These are phyloP conservation scores for Nemania abortiva DNA, from an alignment of 2,329 filamentous ascomycete genomes.

Conservation along the genomic window DNA sequence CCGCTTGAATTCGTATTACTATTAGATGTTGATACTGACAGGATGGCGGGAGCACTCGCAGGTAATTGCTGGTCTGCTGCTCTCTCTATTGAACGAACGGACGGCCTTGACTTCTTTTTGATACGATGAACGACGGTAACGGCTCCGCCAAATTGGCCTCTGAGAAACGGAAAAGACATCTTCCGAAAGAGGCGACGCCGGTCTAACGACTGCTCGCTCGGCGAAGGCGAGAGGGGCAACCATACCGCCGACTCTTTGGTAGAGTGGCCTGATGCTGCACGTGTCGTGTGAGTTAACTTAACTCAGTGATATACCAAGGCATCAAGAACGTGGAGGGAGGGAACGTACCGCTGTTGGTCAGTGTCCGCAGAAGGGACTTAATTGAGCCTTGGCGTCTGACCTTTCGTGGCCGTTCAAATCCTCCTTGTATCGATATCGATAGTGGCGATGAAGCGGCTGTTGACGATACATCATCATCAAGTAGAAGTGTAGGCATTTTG, in stretches of 20 bases:
- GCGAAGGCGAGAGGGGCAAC: conserved; percentile 43
- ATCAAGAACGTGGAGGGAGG: background rate
- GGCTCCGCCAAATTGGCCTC: conserved; percentile 54
- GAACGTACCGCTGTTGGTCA: conserved; percentile 55
- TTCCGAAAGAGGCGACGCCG: conserved; percentile 49
- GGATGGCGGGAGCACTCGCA: conserved; percentile 41
- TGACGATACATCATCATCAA: conserved; percentile 40
- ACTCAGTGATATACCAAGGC: background rate
- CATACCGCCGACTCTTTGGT: conserved; percentile 42
- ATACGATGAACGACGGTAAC: conserved; percentile 58
- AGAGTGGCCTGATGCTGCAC: conserved; percentile 45
- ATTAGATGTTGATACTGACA: conserved; percentile 43
- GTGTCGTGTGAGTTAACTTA: conserved; percentile 30
- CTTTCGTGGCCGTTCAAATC: conserved; percentile 52
- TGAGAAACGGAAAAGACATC: conserved; percentile 57
- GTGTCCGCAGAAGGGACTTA: conserved; percentile 57
- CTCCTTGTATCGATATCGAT: conserved; percentile 45
- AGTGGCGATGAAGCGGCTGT: conserved; percentile 42
- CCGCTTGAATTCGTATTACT: conserved; percentile 50
- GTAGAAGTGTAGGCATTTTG: conserved; percentile 39
- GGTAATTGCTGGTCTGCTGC: conserved; percentile 43
- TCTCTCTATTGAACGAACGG: conserved; percentile 53
- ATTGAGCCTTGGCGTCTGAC: conserved; percentile 57
- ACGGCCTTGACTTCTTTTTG: conserved; percentile 54
- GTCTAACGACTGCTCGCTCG: conserved; percentile 39